phyloP scores from a whole-genome alignment of 441 rosid genomes.

The Erodium chrysanthum region DNA sequence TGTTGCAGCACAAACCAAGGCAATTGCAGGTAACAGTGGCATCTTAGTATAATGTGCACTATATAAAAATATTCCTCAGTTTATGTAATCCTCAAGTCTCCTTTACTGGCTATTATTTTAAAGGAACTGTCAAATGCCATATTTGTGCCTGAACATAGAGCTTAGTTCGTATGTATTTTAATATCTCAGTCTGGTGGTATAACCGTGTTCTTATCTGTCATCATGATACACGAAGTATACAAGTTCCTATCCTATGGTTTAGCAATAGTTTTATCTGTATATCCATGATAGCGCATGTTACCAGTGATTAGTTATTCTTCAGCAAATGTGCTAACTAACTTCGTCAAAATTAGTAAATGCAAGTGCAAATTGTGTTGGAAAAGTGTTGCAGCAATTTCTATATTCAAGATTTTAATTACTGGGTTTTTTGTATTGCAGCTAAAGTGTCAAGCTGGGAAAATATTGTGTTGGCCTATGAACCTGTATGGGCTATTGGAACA shows the following conservation, averaged over 20 bases:
- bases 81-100: background rate
- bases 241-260: background rate
- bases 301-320: background rate
- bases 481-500: conserved; percentile 77
- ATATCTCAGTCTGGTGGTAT: background rate
- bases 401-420: background rate
- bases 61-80: background rate
- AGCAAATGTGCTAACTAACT: background rate
- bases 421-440: conserved; percentile 23
- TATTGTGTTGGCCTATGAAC: conserved; percentile 64
- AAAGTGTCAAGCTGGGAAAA: conserved; percentile 39
- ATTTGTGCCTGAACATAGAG: background rate
- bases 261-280: background rate
- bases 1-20: conserved; percentile 70
- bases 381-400: background rate
- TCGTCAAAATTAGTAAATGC: too few species aligned
- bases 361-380: too few species aligned
- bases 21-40: conserved; percentile 41
- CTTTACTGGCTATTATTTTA: background rate
- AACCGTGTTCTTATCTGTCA: background rate
- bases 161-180: background rate
- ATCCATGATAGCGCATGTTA: background rate
- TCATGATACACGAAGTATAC: background rate
- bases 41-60: background rate
- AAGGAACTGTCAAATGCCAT: background rate